Evolutionary conservation across 75 land plant species (phyloP).

Genomic region (Isoetes taiwanensis): DNA sequence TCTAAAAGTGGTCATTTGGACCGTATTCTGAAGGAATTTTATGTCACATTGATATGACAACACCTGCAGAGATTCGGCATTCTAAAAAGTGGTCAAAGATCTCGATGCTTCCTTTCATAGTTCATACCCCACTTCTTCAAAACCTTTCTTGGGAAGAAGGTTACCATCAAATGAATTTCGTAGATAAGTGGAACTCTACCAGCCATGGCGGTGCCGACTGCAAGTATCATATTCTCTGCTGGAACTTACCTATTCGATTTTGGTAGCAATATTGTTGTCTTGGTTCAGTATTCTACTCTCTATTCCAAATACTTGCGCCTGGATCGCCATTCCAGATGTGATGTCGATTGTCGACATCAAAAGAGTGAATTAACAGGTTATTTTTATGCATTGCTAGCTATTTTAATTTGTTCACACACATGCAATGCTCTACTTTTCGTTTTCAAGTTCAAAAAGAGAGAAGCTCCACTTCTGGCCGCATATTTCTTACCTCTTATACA

Average conservation of each 20-base stretch:
- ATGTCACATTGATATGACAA: no score
- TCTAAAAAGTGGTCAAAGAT: no score
- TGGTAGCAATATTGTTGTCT: not conserved
- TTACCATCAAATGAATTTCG: no score
- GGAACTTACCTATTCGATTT: not conserved
- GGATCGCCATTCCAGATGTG: not conserved
- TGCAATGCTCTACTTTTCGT: not conserved
- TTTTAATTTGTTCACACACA: not conserved
- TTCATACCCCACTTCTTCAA: no score
- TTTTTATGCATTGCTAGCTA: not conserved
- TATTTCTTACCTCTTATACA: not conserved
- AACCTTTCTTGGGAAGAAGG: no score
- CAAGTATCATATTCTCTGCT: not conserved
- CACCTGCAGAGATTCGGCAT: no score
- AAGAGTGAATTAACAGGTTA: not conserved
- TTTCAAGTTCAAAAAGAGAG: not conserved
- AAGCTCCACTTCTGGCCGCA: not conserved
- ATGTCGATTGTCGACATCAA: not conserved
- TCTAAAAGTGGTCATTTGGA: no score
- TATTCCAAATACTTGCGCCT: not conserved
- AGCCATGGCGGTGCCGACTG: no score
- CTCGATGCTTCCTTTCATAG: no score
- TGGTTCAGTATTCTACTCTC: not conserved
- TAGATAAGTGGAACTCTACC: no score
- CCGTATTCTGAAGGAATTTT: no score